Base-by-base conservation (phyloP, 176 grass and related monocot genomes). In the Triticum monococcum region DNA sequence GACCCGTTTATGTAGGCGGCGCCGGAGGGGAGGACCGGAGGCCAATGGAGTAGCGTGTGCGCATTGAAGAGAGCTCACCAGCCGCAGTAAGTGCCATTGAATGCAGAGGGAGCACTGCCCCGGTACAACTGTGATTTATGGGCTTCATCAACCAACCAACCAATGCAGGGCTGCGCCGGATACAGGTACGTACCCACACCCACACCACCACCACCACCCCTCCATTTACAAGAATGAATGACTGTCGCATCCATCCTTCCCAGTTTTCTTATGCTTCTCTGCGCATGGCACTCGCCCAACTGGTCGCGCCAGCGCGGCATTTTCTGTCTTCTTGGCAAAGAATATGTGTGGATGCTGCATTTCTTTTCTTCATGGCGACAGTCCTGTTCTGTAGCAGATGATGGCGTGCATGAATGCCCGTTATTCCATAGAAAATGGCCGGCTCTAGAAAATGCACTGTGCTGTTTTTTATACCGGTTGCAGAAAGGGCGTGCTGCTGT, bases 101-200 rank as follows among this genome's bases (percentile, higher is more conserved):
- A 78, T 88, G 78, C 89, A 32, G 38, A 77, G 52, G 81, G 50
- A 59, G 71, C 82, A 77, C 78, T 88, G 86, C 18, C 20, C 82
- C 84, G 63, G 86, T 85, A 85, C 82, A 65, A 85, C 78, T 33
- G 54, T 83, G 90, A 91, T 91, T 91, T 91, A 91, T 91, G 90
- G 86, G 64, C 24, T 91, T 88, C 90, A 91, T 88, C 82, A 88
- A 77, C 90, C 86, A 91, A 88, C 78, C 82, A 91, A 88, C 82
- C 78, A 70, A 85, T 80, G 83, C 86, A 85, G 72, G 68, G 86
- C 86, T 88, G 64, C 78, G 74, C 69, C 46, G 12, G 81, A 81
- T 28, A 28, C 28, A 28, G 28, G 28, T 28, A 28, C 82, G 61
- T 67, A 57, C 18, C 66, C 72, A 75, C 50, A 7, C 17, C 52